A percentile compares a stretch with the other conserved stretches of the same genome.
These are phyloP conservation scores for Metschnikowia corniflorae DNA, from an alignment of 805 yeast species.

Conservation along the genomic window DNA sequence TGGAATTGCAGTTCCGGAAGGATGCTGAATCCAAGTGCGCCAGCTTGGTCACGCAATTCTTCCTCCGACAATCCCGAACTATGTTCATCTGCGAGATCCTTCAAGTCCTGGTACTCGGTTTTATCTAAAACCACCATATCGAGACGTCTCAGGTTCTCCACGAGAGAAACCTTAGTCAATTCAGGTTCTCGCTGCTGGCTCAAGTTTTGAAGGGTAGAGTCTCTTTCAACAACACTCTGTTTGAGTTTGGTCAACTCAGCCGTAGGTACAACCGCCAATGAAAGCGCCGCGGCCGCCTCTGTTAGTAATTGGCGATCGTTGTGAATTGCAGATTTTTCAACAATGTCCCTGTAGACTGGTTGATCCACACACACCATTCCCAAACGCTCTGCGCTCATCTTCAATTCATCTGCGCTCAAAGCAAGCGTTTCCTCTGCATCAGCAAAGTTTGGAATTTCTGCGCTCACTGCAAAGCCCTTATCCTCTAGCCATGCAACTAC, in stretches of 20 bases:
- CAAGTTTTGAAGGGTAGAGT: slow-evolving; percentile 25
- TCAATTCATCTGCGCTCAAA: slow-evolving; percentile 8
- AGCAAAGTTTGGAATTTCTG: background rate
- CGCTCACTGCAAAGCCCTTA: slow-evolving; percentile 4
- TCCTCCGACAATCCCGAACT: slow-evolving; percentile 20
- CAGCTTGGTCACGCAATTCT: slow-evolving; percentile 29
- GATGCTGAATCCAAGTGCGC: slow-evolving; percentile 38
- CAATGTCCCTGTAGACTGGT: slow-evolving; percentile 1
- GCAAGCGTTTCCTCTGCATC: slow-evolving; percentile 11
- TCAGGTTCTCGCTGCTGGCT: slow-evolving; percentile 11
- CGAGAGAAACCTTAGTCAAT: slow-evolving; percentile 21
- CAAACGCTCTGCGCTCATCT: slow-evolving; percentile 9
- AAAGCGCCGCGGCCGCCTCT: slow-evolving; percentile 10
- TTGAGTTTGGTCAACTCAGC: slow-evolving; percentile 14
- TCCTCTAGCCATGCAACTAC: slow-evolving; percentile 6
- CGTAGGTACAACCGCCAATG: slow-evolving; percentile 13
- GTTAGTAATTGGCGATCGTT: slow-evolving; percentile 2
- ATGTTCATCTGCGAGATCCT: slow-evolving; percentile 2
- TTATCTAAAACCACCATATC: slow-evolving; percentile 17
- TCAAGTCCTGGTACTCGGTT: slow-evolving; percentile 14
- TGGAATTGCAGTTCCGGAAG: slow-evolving; percentile 31
- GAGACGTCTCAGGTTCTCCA: slow-evolving; percentile 15
- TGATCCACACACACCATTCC: slow-evolving; percentile 11
- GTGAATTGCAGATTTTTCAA: slow-evolving; percentile 3
- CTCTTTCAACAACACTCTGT: slow-evolving; percentile 21